A percentile compares a stretch with the other conserved stretches of the same genome.
Evolutionary conservation across 176 grass and related monocot genomes (phyloP).

Genomic region (Dendrocalamus sinicus): DNA sequence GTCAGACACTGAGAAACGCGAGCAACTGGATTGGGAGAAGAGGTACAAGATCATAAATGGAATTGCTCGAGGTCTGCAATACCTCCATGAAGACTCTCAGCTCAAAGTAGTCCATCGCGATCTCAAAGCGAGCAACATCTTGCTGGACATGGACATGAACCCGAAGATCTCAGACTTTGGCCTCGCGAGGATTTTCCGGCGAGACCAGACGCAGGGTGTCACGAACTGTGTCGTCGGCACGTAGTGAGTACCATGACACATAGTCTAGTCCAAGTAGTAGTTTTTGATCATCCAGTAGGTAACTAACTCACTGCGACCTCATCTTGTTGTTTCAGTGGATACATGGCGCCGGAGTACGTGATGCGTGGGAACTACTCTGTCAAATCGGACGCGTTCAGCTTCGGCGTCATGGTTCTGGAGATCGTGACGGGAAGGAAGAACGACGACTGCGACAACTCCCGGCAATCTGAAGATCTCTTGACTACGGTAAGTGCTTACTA

Average conservation of each 20-base stretch:
- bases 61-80: slow-evolving; percentile 66
- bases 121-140: slow-evolving; percentile 29
- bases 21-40: slow-evolving; percentile 47
- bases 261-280: too few species aligned
- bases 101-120: slow-evolving; percentile 56
- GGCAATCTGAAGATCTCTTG: slow-evolving; percentile 41
- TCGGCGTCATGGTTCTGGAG: slow-evolving; percentile 64
- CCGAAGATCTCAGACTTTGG: slow-evolving; percentile 81
- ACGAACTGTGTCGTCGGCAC: slow-evolving; percentile 59
- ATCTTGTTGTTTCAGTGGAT: slow-evolving; percentile 37
- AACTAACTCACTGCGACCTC: background rate
- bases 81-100: slow-evolving; percentile 77
- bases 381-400: slow-evolving; percentile 70
- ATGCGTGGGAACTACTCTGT: slow-evolving; percentile 59
- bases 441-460: background rate
- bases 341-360: slow-evolving; percentile 31
- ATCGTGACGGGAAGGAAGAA: slow-evolving; percentile 63
- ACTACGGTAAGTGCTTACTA: slow-evolving; percentile 32
- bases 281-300: background rate
- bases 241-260: slow-evolving; percentile 1
- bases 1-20: slow-evolving; percentile 29
- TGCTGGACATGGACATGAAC: slow-evolving; percentile 46
- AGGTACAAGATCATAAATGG: slow-evolving; percentile 58
- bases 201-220: slow-evolving; percentile 51
- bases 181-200: slow-evolving; percentile 51